Conservation (phyloP, 1,284 basidiomycete species). For the Phenoliferia sp. region DNA sequence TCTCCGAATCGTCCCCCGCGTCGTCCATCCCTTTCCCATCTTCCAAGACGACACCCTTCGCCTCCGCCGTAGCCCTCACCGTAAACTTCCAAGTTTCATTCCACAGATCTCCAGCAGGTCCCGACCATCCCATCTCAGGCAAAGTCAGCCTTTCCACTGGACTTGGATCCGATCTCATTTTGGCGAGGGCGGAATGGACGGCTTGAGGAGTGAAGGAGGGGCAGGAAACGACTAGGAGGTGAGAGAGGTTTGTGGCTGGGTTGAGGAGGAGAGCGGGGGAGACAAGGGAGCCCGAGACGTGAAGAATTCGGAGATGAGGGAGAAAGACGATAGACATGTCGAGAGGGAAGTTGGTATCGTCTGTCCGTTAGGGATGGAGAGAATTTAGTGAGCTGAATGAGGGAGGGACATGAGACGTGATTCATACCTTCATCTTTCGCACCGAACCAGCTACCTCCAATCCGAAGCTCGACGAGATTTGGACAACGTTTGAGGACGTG, state of each 20-base stretch:
- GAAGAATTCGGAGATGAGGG: slow-evolving; percentile 19
- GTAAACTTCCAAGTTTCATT: slow-evolving; percentile 30
- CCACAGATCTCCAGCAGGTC: slow-evolving; percentile 3
- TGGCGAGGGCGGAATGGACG: slow-evolving; percentile 18
- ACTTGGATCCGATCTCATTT: slow-evolving; percentile 16
- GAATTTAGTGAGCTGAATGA: neutral
- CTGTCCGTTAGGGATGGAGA: neutral
- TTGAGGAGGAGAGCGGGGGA: slow-evolving; percentile 23
- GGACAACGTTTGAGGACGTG: slow-evolving; percentile 26
- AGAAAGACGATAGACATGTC: slow-evolving; percentile 19
- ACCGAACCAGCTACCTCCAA: slow-evolving; percentile 31
- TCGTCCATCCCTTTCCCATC: neutral
- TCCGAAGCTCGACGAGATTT: slow-evolving; percentile 21
- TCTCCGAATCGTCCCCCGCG: neutral
- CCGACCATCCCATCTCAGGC: slow-evolving; percentile 20
- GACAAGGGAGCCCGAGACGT: slow-evolving; percentile 26
- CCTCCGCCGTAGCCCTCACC: slow-evolving; percentile 24
- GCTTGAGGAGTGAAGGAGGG: slow-evolving; percentile 23
- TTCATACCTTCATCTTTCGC: slow-evolving; percentile 33
- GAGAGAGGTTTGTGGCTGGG: slow-evolving; percentile 15
- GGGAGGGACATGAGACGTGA: neutral
- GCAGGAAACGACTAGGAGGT: slow-evolving; percentile 20
- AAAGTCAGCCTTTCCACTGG: slow-evolving; percentile 17
- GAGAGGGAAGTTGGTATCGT: slow-evolving; percentile 28
- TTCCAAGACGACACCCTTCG: slow-evolving; percentile 22